Evolutionary conservation across 768 basidiomycete species (phyloP).

Genomic region (Pleurotus giganteus): DNA sequence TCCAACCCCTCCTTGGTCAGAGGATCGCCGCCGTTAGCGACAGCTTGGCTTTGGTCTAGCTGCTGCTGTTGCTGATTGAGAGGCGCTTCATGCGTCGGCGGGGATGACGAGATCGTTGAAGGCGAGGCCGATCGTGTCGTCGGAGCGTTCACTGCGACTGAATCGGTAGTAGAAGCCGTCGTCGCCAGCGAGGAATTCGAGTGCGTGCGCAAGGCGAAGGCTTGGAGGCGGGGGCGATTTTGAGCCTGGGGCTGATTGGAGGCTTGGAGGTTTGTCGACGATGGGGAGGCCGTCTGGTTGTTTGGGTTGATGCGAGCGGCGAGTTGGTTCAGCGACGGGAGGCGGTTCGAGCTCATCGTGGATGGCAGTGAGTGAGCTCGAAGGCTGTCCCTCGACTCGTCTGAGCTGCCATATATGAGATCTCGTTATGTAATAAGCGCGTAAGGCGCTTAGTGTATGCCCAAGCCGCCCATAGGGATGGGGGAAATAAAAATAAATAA

Average conservation of each 20-base stretch:
- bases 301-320: conserved; percentile 71
- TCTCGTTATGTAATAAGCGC: too few species aligned
- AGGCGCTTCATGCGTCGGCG: conserved; percentile 41
- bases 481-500: too few species aligned
- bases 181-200: conserved; percentile 53
- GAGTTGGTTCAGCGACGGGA: conserved; percentile 79
- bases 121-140: conserved; percentile 70
- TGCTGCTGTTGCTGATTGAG: conserved; percentile 36
- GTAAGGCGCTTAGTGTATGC: too few species aligned
- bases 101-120: conserved; percentile 45
- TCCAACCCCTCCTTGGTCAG: conserved; percentile 68
- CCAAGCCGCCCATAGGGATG: too few species aligned
- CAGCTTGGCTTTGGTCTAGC: too few species aligned
- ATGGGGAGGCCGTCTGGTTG: conserved; percentile 23
- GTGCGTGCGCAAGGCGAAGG: conserved; percentile 65
- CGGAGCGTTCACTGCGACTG: conserved; percentile 63
- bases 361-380: neutral
- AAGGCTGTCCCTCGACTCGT: too few species aligned
- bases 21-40: conserved; percentile 47
- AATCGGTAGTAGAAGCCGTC: conserved; percentile 56
- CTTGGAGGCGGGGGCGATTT: conserved; percentile 68
- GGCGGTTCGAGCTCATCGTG: conserved; percentile 31
- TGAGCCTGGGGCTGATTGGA: conserved; percentile 11
- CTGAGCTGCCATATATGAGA: too few species aligned
- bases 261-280: conserved; percentile 15